phyloP scores from a whole-genome alignment of 2,329 filamentous ascomycete genomes.

The Myriosclerotinia curreyana region DNA sequence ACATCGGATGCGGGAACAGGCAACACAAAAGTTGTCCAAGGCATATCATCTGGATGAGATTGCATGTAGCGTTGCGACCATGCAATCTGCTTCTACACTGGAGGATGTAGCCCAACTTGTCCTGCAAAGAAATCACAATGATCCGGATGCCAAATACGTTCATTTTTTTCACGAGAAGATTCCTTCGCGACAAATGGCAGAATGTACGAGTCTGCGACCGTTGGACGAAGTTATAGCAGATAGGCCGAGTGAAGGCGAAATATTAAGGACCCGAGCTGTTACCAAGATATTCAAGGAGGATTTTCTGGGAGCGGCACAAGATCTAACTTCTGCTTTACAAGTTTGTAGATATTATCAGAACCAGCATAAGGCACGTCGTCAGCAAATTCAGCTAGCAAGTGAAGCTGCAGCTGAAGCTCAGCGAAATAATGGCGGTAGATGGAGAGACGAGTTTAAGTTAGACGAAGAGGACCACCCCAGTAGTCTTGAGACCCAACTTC shows the following conservation, averaged over 20 bases:
- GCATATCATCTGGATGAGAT: slow-evolving; percentile 83
- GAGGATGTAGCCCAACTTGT: slow-evolving; percentile 75
- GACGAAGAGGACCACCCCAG: slow-evolving; percentile 67
- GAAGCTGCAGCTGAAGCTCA: slow-evolving; percentile 37
- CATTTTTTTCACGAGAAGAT: slow-evolving; percentile 93
- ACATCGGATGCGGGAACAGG: slow-evolving; percentile 76
- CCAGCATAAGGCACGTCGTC: slow-evolving; percentile 39
- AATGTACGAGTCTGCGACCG: slow-evolving; percentile 65
- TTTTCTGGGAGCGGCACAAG: slow-evolving; percentile 63
- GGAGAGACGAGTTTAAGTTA: slow-evolving; percentile 50
- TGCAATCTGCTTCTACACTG: slow-evolving; percentile 74
- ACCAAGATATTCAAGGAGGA: slow-evolving; percentile 75
- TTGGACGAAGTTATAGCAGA: slow-evolving; percentile 66
- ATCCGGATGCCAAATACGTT: slow-evolving; percentile 79
- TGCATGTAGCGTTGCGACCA: slow-evolving; percentile 75
- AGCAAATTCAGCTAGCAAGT: slow-evolving; percentile 51
- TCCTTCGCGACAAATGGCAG: slow-evolving; percentile 67
- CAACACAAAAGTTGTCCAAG: slow-evolving; percentile 70
- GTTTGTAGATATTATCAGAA: slow-evolving; percentile 41
- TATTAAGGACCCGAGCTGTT: slow-evolving; percentile 69
- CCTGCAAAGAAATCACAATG: slow-evolving; percentile 63
- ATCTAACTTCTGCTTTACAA: slow-evolving; percentile 66
- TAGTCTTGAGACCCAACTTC: slow-evolving; percentile 69
- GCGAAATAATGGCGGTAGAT: slow-evolving; percentile 37
- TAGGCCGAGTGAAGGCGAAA: slow-evolving; percentile 61